phyloP scores from a whole-genome alignment of 805 yeast species.

The Sugiyamaella floridensis region DNA sequence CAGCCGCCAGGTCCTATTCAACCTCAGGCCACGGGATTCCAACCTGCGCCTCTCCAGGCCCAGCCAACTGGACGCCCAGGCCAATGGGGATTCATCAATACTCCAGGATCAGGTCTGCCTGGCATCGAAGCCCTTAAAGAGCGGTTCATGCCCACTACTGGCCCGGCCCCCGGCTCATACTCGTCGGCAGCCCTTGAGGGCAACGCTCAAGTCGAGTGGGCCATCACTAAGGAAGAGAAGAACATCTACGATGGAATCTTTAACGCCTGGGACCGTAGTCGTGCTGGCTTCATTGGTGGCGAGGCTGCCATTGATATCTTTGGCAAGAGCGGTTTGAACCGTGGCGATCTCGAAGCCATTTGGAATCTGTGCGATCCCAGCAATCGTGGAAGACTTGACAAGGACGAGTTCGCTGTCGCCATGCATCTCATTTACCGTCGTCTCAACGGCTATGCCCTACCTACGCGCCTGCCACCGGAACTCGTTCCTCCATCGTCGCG shows the following conservation, averaged over 20 bases:
- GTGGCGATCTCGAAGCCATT: slow-evolving; percentile 79
- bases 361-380: slow-evolving; percentile 86
- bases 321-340: slow-evolving; percentile 81
- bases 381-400: slow-evolving; percentile 74
- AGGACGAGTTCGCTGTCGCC: slow-evolving; percentile 91
- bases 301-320: slow-evolving; percentile 77
- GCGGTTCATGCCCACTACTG: slow-evolving; percentile 52
- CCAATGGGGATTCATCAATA: slow-evolving; percentile 70
- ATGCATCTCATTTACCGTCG: slow-evolving; percentile 94
- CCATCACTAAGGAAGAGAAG: slow-evolving; percentile 83
- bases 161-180: slow-evolving; percentile 13
- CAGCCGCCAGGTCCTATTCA: slow-evolving; percentile 26
- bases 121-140: slow-evolving; percentile 59
- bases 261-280: slow-evolving; percentile 71
- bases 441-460: slow-evolving; percentile 82
- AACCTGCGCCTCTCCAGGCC: slow-evolving; percentile 28
- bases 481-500: slow-evolving; percentile 81
- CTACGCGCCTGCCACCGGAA: slow-evolving; percentile 77
- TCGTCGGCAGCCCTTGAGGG: slow-evolving; percentile 32
- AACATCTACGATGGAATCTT: slow-evolving; percentile 80
- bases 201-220: slow-evolving; percentile 61
- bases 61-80: slow-evolving; percentile 64
- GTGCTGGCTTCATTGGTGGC: slow-evolving; percentile 68
- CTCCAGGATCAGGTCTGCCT: slow-evolving; percentile 64
- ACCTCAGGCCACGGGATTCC: slow-evolving; percentile 26